Conservation (phyloP, 2,329 filamentous ascomycete genomes). For the Bipolaris zeicola region DNA sequence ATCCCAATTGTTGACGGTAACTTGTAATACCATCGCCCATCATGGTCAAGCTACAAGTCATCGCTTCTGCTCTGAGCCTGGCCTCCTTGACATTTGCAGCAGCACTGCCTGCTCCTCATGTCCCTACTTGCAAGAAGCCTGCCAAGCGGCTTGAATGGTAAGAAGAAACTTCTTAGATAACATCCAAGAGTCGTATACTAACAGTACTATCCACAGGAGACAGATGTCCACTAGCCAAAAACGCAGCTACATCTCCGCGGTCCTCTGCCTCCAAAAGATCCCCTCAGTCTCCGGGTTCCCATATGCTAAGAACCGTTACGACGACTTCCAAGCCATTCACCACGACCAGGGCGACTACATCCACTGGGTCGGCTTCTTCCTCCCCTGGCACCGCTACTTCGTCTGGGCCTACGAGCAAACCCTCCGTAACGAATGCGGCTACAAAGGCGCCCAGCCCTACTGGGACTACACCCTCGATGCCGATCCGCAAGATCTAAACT, state of each 20-base stretch:
- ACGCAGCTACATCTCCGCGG: constrained; percentile 31
- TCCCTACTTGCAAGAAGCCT: constrained; percentile 18
- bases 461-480: constrained; percentile 38
- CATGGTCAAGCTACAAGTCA: constrained; percentile 6
- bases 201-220: constrained; percentile 16
- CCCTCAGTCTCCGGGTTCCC: constrained; percentile 22
- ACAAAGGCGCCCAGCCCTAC: constrained; percentile 44
- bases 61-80: constrained; percentile 12
- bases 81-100: constrained; percentile 13
- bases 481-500: constrained; percentile 17
- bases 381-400: constrained; percentile 34
- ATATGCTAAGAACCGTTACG: constrained; percentile 27
- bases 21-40: not conserved
- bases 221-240: constrained; percentile 23
- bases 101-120: constrained; percentile 8
- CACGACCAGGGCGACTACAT: constrained; percentile 26
- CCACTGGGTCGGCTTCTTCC: constrained; percentile 34
- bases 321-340: constrained; percentile 34
- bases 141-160: constrained; percentile 27
- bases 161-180: not conserved
- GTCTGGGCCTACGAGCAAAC: constrained; percentile 30
- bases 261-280: constrained; percentile 29
- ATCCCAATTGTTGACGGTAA: not conserved
- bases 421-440: constrained; percentile 31
- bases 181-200: not conserved